phyloP scores from a whole-genome alignment of 2,329 filamentous ascomycete genomes.

The Ceratocystis cacaofunesta region DNA sequence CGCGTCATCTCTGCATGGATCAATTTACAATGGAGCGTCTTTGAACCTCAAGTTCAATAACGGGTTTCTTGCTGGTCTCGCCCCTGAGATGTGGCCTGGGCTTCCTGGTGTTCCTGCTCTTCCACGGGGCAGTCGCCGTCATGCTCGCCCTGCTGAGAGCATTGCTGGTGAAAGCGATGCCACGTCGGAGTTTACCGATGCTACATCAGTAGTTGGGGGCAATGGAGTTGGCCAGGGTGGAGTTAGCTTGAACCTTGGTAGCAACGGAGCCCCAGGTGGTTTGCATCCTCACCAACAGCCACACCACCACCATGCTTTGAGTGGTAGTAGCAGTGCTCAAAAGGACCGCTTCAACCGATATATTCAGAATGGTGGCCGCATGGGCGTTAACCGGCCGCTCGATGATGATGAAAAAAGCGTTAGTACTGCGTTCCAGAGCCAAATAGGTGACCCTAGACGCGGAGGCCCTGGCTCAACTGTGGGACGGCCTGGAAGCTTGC shows the following conservation, averaged over 20 bases:
- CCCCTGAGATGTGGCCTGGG: constrained; percentile 73
- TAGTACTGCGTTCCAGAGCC: constrained; percentile 91
- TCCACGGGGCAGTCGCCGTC: constrained; percentile 51
- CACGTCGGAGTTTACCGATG: constrained; percentile 77
- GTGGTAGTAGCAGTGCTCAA: constrained; percentile 20
- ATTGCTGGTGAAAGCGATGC: constrained; percentile 85
- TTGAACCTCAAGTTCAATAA: constrained; percentile 71
- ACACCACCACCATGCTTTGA: constrained; percentile 4
- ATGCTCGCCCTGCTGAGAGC: constrained; percentile 56
- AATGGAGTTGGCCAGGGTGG: constrained; percentile 60
- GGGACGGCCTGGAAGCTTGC: neutral
- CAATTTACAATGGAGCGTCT: constrained; percentile 72
- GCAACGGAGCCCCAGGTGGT: neutral
- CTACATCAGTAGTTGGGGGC: constrained; percentile 62
- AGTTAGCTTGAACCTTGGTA: constrained; percentile 15
- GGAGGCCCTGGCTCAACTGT: constrained; percentile 23
- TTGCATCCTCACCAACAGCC: neutral
- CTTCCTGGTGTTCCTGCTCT: constrained; percentile 48
- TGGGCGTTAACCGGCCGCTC: constrained; percentile 48
- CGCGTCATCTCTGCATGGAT: constrained; percentile 89
- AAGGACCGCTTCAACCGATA: constrained; percentile 82
- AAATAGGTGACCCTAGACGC: constrained; percentile 45
- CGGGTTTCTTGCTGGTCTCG: constrained; percentile 80
- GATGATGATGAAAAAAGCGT: constrained; percentile 95
- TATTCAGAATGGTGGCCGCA: constrained; percentile 68